Conservation (phyloP, 768 basidiomycete genomes). For the Gautieria morchelliformis region DNA sequence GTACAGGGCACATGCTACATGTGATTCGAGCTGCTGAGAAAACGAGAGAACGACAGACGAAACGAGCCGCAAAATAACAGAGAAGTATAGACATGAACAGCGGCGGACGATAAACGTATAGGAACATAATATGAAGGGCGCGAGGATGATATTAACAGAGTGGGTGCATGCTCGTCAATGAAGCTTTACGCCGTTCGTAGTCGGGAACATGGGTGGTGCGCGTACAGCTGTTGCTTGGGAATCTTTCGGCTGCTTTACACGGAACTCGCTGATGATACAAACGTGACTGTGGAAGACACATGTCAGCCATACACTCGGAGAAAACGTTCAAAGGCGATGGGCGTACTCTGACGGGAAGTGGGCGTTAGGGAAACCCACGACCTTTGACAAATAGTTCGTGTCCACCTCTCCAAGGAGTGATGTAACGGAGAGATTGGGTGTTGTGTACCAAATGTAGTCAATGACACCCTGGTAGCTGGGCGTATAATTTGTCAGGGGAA, state of each 20-base stretch:
- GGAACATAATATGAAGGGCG: background rate
- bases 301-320: conserved; percentile 7
- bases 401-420: conserved; percentile 88
- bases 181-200: conserved; percentile 1
- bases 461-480: conserved; percentile 80
- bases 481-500: conserved; percentile 81
- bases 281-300: conserved; percentile 45
- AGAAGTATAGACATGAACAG: conserved; percentile 2
- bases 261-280: conserved; percentile 63
- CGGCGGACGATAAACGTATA: conserved; percentile 6
- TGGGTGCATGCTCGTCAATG: conserved; percentile 2
- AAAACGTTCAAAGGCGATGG: background rate
- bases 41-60: conserved; percentile 3
- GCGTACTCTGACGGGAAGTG: conserved; percentile 97
- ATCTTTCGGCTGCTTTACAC: conserved; percentile 65
- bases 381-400: conserved; percentile 71
- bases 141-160: conserved; percentile 1
- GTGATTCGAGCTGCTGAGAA: conserved; percentile 1
- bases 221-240: conserved; percentile 16
- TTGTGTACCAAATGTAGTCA: conserved; percentile 92
- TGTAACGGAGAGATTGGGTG: conserved; percentile 61
- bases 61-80: background rate
- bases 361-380: conserved; percentile 93
- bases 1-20: conserved; percentile 9
- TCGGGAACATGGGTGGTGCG: conserved; percentile 28